These are phyloP conservation scores for Kockovaella imperatae DNA, from an alignment of 768 basidiomycete species.

Conservation along the genomic window DNA sequence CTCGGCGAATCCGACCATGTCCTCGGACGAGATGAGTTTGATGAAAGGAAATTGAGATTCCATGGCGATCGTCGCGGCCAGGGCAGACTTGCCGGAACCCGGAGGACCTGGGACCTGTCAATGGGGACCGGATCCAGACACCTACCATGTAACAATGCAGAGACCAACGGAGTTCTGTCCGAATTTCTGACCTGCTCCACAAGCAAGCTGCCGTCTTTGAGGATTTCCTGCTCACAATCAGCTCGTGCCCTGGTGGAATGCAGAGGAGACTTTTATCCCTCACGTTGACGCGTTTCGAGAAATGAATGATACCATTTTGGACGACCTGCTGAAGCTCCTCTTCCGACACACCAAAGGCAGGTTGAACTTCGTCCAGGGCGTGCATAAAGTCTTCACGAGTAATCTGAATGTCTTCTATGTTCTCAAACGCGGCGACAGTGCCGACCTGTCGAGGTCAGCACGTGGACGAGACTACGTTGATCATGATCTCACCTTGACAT, in stretches of 20 bases:
- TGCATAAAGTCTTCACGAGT: slow-evolving; percentile 76
- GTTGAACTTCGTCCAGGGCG: slow-evolving; percentile 87
- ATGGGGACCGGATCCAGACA: background rate
- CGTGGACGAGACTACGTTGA: too few relatives aligned
- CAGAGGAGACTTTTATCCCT: too few relatives aligned
- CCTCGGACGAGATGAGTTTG: slow-evolving; percentile 90
- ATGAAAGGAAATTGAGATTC: slow-evolving; percentile 95
- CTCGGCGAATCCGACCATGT: slow-evolving; percentile 95
- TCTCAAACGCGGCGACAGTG: slow-evolving; percentile 92
- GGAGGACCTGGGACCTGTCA: slow-evolving; percentile 53
- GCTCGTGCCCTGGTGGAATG: background rate
- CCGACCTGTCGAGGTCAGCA: slow-evolving; percentile 55
- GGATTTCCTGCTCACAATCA: slow-evolving; percentile 56
- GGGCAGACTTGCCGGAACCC: slow-evolving; percentile 87
- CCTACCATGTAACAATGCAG: slow-evolving; percentile 68
- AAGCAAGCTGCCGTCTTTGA: slow-evolving; percentile 76
- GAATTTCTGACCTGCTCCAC: slow-evolving; percentile 91
- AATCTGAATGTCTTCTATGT: slow-evolving; percentile 86
- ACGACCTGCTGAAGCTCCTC: slow-evolving; percentile 89
- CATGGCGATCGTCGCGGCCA: slow-evolving; percentile 89
- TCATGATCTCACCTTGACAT: slow-evolving; percentile 64
- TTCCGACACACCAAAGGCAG: slow-evolving; percentile 95
- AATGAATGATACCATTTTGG: slow-evolving; percentile 91
- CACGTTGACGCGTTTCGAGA: slow-evolving; percentile 65
- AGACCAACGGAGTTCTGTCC: slow-evolving; percentile 83